Base-by-base conservation (phyloP, 2,329 filamentous ascomycete species). In the Chaetothyriales sp. region DNA sequence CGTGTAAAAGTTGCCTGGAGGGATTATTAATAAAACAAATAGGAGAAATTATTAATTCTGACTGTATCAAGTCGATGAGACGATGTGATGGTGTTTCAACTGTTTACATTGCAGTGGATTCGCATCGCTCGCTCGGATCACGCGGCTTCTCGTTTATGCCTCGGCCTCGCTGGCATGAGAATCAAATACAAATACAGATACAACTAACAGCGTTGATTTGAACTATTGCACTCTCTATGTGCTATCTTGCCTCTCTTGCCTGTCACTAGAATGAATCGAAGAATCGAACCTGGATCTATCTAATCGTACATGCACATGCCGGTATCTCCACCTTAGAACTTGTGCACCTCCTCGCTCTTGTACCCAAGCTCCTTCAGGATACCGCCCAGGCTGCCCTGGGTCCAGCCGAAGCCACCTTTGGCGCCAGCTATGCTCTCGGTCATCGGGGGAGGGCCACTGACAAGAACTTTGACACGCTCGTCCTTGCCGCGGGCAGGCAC, bases 401-500 rank as follows among this genome's bases (percentile, higher is more conserved):
- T 61, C 63, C 65, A 63, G 3, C 61, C 57, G 28, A 53, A 55
- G 19, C 54, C 51, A 6, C 61, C 64, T 49, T 66, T 65, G 42
- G 66, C 66, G 3, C 76, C 77, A 2, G 75, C 68, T 39, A 83
- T 61, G 9, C 73, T 70, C 51, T 68, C 68, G 63, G 84, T 78
- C 80, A 86, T 84, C 0, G 72, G 70, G 1, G 81, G 80, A 18
- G 83, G 83, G 0, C 83, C 82, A 61, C 81, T 84, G 1, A 86
- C 70, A 59, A 84, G 81, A 0, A 86, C 77, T 64, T 82, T 82
- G 1, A 68, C 51, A 43, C 50, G 52, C 12, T 51, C 47, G 42
- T 54, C 51, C 8, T 47, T 52, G 49, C 53, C 60, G n/a, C 58
- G 60, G 5, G 69, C 62, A 5, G 67, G 64, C 10, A 76, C 61